These are phyloP conservation scores for Lolium perenne DNA, from an alignment of 176 grass and related monocot genomes.

Conservation along the genomic window DNA sequence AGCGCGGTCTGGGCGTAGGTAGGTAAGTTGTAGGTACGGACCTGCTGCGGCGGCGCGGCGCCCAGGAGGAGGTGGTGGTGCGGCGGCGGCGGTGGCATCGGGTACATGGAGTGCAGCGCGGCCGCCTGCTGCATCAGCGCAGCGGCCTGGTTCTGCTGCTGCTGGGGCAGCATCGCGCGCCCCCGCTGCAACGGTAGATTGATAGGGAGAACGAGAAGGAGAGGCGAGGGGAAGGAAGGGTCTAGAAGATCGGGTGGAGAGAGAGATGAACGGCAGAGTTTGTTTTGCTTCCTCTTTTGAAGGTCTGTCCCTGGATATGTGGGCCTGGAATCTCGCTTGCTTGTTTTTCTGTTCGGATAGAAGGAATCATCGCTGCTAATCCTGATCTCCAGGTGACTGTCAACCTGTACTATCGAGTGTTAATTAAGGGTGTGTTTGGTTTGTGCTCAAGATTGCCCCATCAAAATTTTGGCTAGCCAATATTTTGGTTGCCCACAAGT, in stretches of 20 bases:
- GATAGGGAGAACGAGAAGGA: neutral
- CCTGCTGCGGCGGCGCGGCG: slow-evolving; percentile 58
- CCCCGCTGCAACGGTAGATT: slow-evolving; percentile 9
- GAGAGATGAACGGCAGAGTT: neutral
- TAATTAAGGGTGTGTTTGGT: too few relatives aligned
- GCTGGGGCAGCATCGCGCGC: slow-evolving; percentile 57
- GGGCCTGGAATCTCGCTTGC: slow-evolving; percentile 18
- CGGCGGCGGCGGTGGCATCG: slow-evolving; percentile 49
- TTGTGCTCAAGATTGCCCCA: too few relatives aligned
- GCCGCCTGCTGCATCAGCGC: slow-evolving; percentile 68
- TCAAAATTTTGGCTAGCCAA: too few relatives aligned
- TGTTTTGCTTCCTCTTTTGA: neutral
- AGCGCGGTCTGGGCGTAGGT: neutral
- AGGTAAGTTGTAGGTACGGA: neutral
- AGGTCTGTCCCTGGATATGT: slow-evolving; percentile 15
- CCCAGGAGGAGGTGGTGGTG: slow-evolving; percentile 66
- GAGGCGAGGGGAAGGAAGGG: slow-evolving; percentile 22
- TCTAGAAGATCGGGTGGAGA: slow-evolving; percentile 41
- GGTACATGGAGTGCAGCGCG: slow-evolving; percentile 62
- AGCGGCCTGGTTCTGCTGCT: slow-evolving; percentile 65
- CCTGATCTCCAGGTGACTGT: neutral
- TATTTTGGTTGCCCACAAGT: too few relatives aligned
- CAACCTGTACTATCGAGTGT: neutral
- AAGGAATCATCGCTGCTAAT: neutral
- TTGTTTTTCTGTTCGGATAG: slow-evolving; percentile 8